A percentile compares a stretch with the other conserved stretches of the same genome.
These are phyloP conservation scores for Aquilaria agallochum DNA, from an alignment of 441 rosid species.

Conservation along the genomic window DNA sequence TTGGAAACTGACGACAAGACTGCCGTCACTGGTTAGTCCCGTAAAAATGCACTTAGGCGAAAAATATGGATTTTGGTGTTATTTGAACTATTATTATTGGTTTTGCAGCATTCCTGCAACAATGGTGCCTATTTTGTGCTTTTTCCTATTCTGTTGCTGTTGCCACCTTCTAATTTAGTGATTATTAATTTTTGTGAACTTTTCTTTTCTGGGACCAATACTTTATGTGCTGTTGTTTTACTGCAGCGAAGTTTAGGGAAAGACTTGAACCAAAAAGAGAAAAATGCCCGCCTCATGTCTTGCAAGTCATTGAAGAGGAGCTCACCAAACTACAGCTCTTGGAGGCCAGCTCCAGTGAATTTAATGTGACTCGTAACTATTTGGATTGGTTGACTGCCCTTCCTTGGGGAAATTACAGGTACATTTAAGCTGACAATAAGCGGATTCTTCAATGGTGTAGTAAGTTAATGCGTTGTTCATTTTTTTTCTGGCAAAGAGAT, in stretches of 20 bases:
- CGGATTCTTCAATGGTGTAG: conserved; percentile 14
- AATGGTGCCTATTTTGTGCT: too few species aligned
- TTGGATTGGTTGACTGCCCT: conserved; percentile 95
- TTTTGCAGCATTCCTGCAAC: too few species aligned
- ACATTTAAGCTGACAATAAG: background rate
- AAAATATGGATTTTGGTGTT: too few species aligned
- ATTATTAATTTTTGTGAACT: background rate
- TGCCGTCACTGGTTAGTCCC: conserved; percentile 67
- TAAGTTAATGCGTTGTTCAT: too few species aligned
- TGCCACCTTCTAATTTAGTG: background rate
- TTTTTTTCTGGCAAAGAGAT: too few species aligned
- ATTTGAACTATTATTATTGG: too few species aligned
- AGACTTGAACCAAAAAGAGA: conserved; percentile 76
- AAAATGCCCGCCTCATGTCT: conserved; percentile 74
- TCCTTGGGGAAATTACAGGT: conserved; percentile 98
- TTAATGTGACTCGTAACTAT: conserved; percentile 85
- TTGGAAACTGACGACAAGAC: conserved; percentile 87
- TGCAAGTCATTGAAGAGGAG: conserved; percentile 93
- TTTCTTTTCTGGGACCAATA: conserved; percentile 11
- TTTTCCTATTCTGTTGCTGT: too few species aligned
- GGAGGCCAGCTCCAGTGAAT: conserved; percentile 99
- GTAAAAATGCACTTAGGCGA: background rate
- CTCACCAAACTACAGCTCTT: conserved; percentile 78
- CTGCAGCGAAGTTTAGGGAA: conserved; percentile 84
- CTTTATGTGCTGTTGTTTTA: conserved; percentile 15